phyloP scores from a whole-genome alignment of 2,329 filamentous ascomycete species.

The Coniochaeta sp. region DNA sequence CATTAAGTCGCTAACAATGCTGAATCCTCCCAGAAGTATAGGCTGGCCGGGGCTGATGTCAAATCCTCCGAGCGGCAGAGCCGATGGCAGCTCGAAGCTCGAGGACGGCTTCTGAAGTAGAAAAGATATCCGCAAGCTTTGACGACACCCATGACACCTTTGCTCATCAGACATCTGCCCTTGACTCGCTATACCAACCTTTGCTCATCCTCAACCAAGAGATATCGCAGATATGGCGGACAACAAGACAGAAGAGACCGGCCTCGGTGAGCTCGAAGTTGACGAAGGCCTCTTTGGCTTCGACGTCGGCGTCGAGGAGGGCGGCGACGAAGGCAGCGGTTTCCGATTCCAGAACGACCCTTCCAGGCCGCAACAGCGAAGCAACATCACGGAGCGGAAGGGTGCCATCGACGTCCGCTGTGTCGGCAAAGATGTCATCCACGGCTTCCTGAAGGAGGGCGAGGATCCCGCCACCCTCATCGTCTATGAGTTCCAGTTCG shows the following conservation, averaged over 20 bases:
- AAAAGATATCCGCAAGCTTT: no score
- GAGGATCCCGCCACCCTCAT: conserved; percentile 16
- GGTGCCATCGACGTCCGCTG: conserved; percentile 19
- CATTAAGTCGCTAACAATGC: no score
- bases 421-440: conserved; percentile 17
- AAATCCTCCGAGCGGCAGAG: no score
- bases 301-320: neutral
- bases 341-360: conserved; percentile 17
- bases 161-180: neutral
- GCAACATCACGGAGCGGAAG: conserved; percentile 13
- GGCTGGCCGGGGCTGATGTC: no score
- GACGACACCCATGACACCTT: no score
- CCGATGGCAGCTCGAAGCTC: no score
- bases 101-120: no score
- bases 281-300: neutral
- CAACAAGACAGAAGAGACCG: neutral
- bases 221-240: neutral
- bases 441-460: conserved; percentile 15
- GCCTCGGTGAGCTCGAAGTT: neutral
- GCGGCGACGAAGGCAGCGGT: conserved; percentile 8
- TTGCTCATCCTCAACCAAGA: neutral
- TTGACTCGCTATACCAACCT: neutral
- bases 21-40: no score
- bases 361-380: conserved; percentile 14
- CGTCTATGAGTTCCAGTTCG: conserved; percentile 18